Evolutionary conservation across 2,329 filamentous ascomycete species (phyloP).

Genomic region (Alternaria sp.): DNA sequence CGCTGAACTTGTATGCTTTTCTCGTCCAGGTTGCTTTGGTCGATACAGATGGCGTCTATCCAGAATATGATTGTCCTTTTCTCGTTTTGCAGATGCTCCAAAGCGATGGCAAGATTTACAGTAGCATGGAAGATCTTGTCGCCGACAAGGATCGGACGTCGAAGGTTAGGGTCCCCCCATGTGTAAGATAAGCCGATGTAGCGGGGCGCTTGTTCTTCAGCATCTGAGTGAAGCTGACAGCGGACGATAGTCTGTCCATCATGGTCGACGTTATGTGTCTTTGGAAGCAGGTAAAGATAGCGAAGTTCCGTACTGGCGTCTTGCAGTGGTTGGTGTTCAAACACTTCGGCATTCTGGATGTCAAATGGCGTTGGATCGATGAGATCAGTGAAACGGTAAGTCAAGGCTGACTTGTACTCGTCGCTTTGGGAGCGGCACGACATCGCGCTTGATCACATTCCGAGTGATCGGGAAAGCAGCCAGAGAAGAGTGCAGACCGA

Average conservation of each 20-base stretch:
- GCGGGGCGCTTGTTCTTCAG: not conserved
- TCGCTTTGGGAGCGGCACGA: not conserved
- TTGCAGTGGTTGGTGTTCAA: not conserved
- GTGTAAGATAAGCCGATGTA: not conserved
- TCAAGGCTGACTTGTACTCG: not conserved
- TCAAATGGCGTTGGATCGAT: not conserved
- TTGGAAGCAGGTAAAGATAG: not conserved
- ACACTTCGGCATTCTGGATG: not conserved
- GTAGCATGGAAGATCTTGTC: not conserved
- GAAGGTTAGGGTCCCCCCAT: not conserved
- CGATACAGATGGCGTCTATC: not conserved
- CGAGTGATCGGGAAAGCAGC: not conserved
- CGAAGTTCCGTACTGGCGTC: not conserved
- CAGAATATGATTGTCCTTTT: not conserved
- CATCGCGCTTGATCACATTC: not conserved
- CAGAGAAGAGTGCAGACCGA: too few relatives aligned
- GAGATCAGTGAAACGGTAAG: not conserved
- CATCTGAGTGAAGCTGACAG: not conserved
- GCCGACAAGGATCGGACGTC: not conserved
- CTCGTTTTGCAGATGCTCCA: not conserved
- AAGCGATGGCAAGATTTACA: not conserved
- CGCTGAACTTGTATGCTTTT: not conserved
- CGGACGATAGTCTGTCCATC: not conserved
- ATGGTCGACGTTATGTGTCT: not conserved
- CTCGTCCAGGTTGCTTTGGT: not conserved